Base-by-base conservation (phyloP, 441 rosid species). In the Aleurites moluccanus region DNA sequence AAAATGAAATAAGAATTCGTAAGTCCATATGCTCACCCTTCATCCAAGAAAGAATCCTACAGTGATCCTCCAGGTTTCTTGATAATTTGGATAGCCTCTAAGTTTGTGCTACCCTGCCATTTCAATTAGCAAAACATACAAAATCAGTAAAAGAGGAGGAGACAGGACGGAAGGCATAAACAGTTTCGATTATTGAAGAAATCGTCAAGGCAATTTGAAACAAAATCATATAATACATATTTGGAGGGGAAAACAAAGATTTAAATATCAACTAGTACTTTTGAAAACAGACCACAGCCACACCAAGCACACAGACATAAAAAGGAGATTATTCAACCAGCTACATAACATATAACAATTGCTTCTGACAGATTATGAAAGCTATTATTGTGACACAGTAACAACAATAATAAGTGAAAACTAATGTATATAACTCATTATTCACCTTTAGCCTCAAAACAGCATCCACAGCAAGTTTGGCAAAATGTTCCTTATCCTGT, bases 41-140 rank as follows among this genome's bases (percentile, higher is more conserved):
- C 98, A 90, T 94, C 98, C 78, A 94, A 84, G 85, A 94, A 94
- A 38, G 98, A 94, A 87, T 91, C 98, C 76, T 50, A 89, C 23
- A 92, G 83, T 44, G 97, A 90, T 65, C 98, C 97, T 77, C 98
- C 98, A 30, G 97, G 97, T 82, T 94, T 94, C 89, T 92, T 94
- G 81, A 94, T 92, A 78, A 94, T 94, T 73, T 94, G 98, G 82
- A 94, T 92, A 62, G 98, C 67, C 82, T 94, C 97, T 74, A 94
- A 82, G 80, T 94, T 94, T 70, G 98, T 94, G 87, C 97, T 92
- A 45, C 98, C 97, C 98, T 94, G 85, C 76, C 75, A 73, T 76
- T 67, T 27, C n/a, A 44, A 59, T 72, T 21, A 65, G 10, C 10
- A 72, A 73, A 57, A 67, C 35, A 64, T 23, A 47, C 0, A 45